Evolutionary conservation across 352 stramenopile genomes (phyloP), one percentile per base, ranked within the genome.

Genomic region (Elongisporangium prolatum): DNA sequence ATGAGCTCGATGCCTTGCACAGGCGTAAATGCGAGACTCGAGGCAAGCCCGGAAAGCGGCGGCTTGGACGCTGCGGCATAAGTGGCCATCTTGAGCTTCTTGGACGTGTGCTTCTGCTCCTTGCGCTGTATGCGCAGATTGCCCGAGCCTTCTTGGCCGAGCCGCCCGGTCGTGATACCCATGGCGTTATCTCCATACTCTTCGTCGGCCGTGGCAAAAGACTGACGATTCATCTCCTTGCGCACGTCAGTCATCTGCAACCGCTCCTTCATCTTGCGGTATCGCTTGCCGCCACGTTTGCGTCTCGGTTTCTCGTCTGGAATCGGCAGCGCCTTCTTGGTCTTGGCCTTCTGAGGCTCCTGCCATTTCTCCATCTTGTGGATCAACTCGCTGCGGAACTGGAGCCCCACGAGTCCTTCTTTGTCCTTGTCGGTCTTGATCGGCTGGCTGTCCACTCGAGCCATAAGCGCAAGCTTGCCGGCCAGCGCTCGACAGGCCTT

Each of bases 131-230:
- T 78, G 34, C 94, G 86, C 56, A 98, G 73, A 40, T 84, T 88
- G 13, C 93, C 93, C 21, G 84, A 93, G 47, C 88, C 92, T 76
- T 96, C 89, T 21, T 88, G 80, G 10, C 88, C 91, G 14, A 99
- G 75, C 8, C 97, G 87, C 16, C 97, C 97, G 25, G 88, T 68
- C 4, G 95, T 97, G 47, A 98, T 82, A n/a, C 97, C 97, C 97
- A 99, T 99, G 20, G 94, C 95, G 59, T 98, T 98, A 70, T 99
- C 97, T 13, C 96, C 97, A 65, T 99, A 99, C 70, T 99, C 97
- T 59, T 93, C 85, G 59, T 96, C 91, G 51, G 90, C 80, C 18
- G 92, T 87, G 7, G 82, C 95, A 59, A 99, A 99, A 17, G 88
- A 90, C 63, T 98, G 83, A 13, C 95, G 96, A 58, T 99, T 99